Percentiles rank a stretch among this genome's conserved stretches.
These are phyloP conservation scores for Castanea crenata DNA, from an alignment of 306 rosid genomes.

Conservation along the genomic window DNA sequence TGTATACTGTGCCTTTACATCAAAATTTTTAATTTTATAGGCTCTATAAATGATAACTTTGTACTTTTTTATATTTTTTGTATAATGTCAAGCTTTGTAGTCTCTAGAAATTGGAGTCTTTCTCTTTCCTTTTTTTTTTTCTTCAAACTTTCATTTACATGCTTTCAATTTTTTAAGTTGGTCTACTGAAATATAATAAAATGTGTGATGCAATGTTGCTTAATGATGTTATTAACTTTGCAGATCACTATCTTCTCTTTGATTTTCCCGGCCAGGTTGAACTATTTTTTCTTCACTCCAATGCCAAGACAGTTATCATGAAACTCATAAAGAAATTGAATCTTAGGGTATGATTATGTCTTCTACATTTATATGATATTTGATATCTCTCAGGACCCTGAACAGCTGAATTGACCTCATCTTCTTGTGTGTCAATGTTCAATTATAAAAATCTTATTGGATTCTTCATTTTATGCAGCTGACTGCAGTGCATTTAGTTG, in stretches of 20 bases:
- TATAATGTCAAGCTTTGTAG: background rate
- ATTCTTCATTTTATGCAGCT: slow-evolving; percentile 63
- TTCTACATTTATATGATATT: slow-evolving; percentile 14
- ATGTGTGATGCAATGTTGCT: slow-evolving; percentile 11
- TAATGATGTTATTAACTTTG: slow-evolving; percentile 32
- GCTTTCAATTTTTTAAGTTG: background rate
- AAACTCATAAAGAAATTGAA: slow-evolving; percentile 69
- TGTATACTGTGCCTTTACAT: slow-evolving; percentile 24
- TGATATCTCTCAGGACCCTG: slow-evolving; percentile 15
- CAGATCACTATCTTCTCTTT: slow-evolving; percentile 96
- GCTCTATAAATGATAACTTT: background rate
- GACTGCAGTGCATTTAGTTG: slow-evolving; percentile 90
- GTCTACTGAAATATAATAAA: background rate
- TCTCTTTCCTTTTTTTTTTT: background rate
- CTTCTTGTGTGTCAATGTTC: slow-evolving; percentile 3
- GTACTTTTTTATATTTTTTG: background rate
- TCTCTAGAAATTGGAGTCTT: background rate
- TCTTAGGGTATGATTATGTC: slow-evolving; percentile 58
- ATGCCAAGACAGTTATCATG: slow-evolving; percentile 75
- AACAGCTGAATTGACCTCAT: slow-evolving; percentile 1
- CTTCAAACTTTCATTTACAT: background rate
- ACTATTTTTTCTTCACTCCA: slow-evolving; percentile 83
- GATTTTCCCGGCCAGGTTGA: slow-evolving; percentile 99
- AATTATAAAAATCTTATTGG: slow-evolving; percentile 22
- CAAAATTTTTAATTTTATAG: background rate